phyloP scores from a whole-genome alignment of 768 basidiomycete genomes.

The Pulveroboletus sp. region DNA sequence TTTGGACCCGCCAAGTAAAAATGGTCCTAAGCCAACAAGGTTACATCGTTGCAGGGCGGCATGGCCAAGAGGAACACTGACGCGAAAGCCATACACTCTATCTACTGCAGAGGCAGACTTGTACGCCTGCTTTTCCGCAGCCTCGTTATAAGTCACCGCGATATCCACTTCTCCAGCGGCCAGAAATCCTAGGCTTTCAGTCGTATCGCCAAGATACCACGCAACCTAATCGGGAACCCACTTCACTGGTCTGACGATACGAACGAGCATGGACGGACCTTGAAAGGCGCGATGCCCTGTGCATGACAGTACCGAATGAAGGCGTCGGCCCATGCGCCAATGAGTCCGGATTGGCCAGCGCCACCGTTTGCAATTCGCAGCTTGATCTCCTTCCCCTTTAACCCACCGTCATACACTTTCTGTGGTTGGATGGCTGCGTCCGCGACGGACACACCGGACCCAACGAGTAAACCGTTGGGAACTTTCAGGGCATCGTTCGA shows the following conservation, averaged over 20 bases:
- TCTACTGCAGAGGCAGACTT: slow-evolving; percentile 30
- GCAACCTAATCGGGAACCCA: slow-evolving; percentile 36
- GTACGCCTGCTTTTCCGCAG: slow-evolving; percentile 42
- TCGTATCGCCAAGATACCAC: slow-evolving; percentile 57
- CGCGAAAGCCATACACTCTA: slow-evolving; percentile 44
- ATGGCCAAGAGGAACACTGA: slow-evolving; percentile 20
- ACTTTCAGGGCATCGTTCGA: neutral
- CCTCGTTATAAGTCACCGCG: slow-evolving; percentile 50
- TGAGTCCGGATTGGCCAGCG: slow-evolving; percentile 49
- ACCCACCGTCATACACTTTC: slow-evolving; percentile 41
- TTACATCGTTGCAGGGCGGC: neutral
- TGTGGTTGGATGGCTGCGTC: slow-evolving; percentile 11
- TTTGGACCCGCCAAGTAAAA: slow-evolving; percentile 48
- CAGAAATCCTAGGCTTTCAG: slow-evolving; percentile 43
- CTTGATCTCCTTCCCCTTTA: slow-evolving; percentile 30
- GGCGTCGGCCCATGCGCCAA: slow-evolving; percentile 44
- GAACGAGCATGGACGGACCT: slow-evolving; percentile 29
- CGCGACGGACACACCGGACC: neutral
- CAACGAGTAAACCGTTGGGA: slow-evolving; percentile 1
- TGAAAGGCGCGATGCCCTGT: slow-evolving; percentile 25
- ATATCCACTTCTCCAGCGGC: slow-evolving; percentile 42
- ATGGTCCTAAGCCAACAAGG: slow-evolving; percentile 38
- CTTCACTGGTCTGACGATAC: neutral
- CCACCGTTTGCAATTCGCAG: slow-evolving; percentile 49
- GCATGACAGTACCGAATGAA: slow-evolving; percentile 36